Percentiles rank a stretch among this genome's conserved stretches.
Evolutionary conservation across 192 early-diverging fungal species (phyloP).

Genomic region (Coemansia sp.): DNA sequence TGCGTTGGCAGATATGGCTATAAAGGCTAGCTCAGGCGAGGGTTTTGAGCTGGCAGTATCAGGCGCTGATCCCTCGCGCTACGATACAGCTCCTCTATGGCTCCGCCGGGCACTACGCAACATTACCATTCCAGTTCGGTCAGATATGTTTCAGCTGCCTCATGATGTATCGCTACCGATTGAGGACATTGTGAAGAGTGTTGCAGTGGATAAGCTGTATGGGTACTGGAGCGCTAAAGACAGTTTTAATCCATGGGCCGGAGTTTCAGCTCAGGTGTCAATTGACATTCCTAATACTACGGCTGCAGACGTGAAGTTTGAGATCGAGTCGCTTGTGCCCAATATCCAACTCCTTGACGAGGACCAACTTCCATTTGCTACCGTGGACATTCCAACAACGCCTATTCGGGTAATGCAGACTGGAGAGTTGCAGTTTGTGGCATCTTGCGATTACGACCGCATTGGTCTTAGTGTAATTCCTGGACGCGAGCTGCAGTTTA

Average conservation of each 20-base stretch:
- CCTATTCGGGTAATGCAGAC: conserved; percentile 14
- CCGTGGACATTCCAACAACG: conserved; percentile 8
- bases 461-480: conserved; percentile 24
- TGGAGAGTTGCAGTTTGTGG: conserved; percentile 15
- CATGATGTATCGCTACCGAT: conserved; percentile 1
- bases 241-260: conserved; percentile 35
- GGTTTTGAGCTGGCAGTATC: conserved; percentile 10
- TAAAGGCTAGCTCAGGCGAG: conserved; percentile 8
- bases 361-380: conserved; percentile 26
- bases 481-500: conserved; percentile 26
- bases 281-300: conserved; percentile 31
- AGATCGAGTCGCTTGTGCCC: conserved; percentile 36
- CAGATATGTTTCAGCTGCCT: conserved; percentile 5
- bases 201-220: conserved; percentile 31
- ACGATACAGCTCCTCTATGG: conserved; percentile 23
- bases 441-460: conserved; percentile 29
- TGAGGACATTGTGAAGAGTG: conserved; percentile 14
- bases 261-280: conserved; percentile 20
- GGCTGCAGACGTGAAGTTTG: conserved; percentile 19
- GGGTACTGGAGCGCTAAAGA: conserved; percentile 40
- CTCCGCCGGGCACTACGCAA: conserved; percentile 25
- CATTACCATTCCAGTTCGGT: conserved; percentile 6
- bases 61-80: conserved; percentile 16
- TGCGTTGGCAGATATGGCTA: conserved; percentile 25
- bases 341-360: conserved; percentile 19